These are phyloP conservation scores for Moricandia arvensis DNA, from an alignment of 345 rosid species.

Conservation along the genomic window DNA sequence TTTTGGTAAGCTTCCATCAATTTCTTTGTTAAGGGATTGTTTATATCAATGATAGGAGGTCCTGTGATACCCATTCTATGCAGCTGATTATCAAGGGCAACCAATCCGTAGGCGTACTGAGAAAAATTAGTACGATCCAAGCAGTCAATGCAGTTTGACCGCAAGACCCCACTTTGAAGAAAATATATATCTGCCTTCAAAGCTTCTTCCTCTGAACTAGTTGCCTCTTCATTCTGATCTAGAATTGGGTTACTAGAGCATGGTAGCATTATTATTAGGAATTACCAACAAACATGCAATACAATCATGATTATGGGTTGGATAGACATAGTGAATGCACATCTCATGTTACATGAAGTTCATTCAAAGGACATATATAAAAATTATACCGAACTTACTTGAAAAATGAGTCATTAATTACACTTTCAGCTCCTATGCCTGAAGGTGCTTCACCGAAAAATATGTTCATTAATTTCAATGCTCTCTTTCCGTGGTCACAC, in stretches of 20 bases:
- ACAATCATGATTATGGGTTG: background rate
- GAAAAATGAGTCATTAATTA: slow-evolving; percentile 31
- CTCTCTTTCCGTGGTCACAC: slow-evolving; percentile 35
- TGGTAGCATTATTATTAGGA: slow-evolving; percentile 31
- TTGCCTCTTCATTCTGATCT: slow-evolving; percentile 33
- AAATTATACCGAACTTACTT: slow-evolving; percentile 54
- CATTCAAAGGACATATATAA: too few relatives aligned
- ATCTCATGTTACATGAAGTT: too few relatives aligned
- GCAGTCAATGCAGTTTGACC: slow-evolving; percentile 97
- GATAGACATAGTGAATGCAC: background rate
- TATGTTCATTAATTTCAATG: slow-evolving; percentile 61
- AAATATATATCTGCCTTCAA: slow-evolving; percentile 31
- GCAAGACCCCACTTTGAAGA: slow-evolving; percentile 71
- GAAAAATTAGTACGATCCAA: slow-evolving; percentile 95
- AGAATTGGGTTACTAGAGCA: slow-evolving; percentile 45
- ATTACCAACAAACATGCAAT: background rate
- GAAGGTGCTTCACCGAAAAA: slow-evolving; percentile 58
- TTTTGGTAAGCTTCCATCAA: slow-evolving; percentile 68
- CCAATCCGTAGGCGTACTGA: slow-evolving; percentile 76
- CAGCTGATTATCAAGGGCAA: slow-evolving; percentile 72
- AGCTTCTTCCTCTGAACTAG: slow-evolving; percentile 29
- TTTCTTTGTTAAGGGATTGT: slow-evolving; percentile 61
- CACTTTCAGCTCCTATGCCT: slow-evolving; percentile 43
- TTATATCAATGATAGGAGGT: slow-evolving; percentile 52
- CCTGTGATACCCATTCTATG: slow-evolving; percentile 53